Conservation (phyloP, 331 rosid species). For the Ulmus americana region DNA sequence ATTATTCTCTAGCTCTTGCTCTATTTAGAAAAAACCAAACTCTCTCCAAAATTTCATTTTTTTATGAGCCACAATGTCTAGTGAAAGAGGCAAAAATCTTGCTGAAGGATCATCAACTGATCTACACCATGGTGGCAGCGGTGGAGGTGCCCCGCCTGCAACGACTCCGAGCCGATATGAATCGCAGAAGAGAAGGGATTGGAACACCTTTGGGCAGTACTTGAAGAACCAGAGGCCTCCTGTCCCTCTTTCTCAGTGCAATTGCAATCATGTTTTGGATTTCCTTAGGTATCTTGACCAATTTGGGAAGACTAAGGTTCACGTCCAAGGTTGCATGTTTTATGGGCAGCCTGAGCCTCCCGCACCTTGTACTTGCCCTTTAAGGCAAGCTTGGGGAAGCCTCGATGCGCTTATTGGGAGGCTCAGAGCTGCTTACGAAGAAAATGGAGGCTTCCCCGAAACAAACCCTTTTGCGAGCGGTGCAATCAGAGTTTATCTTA, state of each 20-base stretch:
- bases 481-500: slow-evolving; percentile 68
- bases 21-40: slow-evolving; percentile 15
- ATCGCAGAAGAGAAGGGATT: slow-evolving; percentile 87
- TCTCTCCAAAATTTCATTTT: neutral
- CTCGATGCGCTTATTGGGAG: slow-evolving; percentile 97
- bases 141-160: slow-evolving; percentile 18
- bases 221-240: slow-evolving; percentile 89
- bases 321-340: slow-evolving; percentile 82
- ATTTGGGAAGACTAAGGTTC: slow-evolving; percentile 95
- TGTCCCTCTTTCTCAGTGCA: slow-evolving; percentile 72
- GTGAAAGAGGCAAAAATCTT: slow-evolving; percentile 48
- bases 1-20: slow-evolving; percentile 13
- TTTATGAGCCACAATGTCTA: slow-evolving; percentile 35
- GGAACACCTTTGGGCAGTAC: slow-evolving; percentile 98
- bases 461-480: slow-evolving; percentile 78
- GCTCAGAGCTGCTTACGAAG: slow-evolving; percentile 94
- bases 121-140: neutral
- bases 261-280: slow-evolving; percentile 74
- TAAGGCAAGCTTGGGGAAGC: slow-evolving; percentile 96
- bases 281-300: slow-evolving; percentile 81
- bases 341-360: slow-evolving; percentile 93
- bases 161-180: slow-evolving; percentile 79
- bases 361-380: slow-evolving; percentile 89
- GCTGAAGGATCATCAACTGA: slow-evolving; percentile 54
- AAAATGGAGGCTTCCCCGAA: slow-evolving; percentile 82